These are phyloP conservation scores for Penicillium goetzii DNA, from an alignment of 495 filamentous ascomycete genomes.

Conservation along the genomic window DNA sequence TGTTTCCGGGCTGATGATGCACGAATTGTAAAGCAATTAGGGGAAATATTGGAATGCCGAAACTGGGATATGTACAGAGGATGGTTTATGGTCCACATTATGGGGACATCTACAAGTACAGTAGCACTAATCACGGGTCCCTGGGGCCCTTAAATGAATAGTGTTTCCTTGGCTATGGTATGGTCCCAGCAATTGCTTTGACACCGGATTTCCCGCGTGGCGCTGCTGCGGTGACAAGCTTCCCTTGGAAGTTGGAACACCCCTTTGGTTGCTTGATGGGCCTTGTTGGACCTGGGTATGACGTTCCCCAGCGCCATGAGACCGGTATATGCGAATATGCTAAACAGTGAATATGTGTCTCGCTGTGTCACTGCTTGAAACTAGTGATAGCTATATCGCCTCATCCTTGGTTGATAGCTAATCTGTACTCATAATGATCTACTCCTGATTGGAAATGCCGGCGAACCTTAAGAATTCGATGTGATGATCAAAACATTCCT, in stretches of 20 bases:
- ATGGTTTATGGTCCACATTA: background rate
- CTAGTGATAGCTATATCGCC: too few relatives aligned
- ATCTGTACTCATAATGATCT: background rate
- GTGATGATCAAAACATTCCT: background rate
- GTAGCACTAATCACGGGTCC: background rate
- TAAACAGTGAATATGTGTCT: too few relatives aligned
- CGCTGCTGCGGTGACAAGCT: slow-evolving; percentile 2
- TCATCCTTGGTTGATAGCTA: background rate
- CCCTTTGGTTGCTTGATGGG: background rate
- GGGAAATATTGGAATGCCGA: background rate
- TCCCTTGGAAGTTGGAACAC: background rate
- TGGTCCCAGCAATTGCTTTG: background rate
- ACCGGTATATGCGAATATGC: too few relatives aligned
- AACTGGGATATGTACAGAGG: slow-evolving; percentile 1
- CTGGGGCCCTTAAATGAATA: background rate
- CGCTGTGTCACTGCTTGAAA: too few relatives aligned
- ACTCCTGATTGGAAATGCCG: background rate
- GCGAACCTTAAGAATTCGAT: background rate
- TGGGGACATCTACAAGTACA: background rate
- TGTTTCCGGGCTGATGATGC: background rate
- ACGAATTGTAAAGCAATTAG: background rate
- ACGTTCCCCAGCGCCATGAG: background rate
- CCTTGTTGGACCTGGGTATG: background rate
- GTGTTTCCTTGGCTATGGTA: slow-evolving; percentile 2
- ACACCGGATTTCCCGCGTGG: slow-evolving; percentile 11